Conservation (phyloP, 73 alveolate genomes). For the Symbiodinium pilosum region DNA sequence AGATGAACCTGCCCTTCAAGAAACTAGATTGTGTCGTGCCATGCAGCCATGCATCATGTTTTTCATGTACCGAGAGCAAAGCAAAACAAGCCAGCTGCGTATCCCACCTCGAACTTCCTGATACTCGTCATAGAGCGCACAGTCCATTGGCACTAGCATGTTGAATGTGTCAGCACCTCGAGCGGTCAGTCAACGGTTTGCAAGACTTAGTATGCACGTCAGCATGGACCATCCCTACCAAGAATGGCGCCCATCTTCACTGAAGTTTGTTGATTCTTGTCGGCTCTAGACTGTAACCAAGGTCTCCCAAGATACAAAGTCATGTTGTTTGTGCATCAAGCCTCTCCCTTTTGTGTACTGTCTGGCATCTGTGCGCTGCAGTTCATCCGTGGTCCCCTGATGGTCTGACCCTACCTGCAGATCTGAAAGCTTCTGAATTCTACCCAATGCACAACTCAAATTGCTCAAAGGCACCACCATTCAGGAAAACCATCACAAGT, state of each 20-base stretch:
- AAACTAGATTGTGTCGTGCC: background rate
- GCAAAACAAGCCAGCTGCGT: too few relatives aligned
- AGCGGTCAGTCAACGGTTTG: too few relatives aligned
- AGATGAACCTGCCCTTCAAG: background rate
- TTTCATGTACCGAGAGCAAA: background rate
- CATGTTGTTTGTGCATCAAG: too few relatives aligned
- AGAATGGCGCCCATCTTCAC: too few relatives aligned
- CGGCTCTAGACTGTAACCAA: too few relatives aligned
- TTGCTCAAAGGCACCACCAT: conserved; percentile 18
- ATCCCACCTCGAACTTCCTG: conserved; percentile 22
- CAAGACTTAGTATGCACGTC: background rate
- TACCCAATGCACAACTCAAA: too few relatives aligned
- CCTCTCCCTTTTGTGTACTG: too few relatives aligned
- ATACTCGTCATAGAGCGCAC: conserved; percentile 81
- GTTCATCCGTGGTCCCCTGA: too few relatives aligned
- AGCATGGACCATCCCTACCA: background rate
- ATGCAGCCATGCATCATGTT: background rate
- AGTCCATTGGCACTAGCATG: conserved; percentile 90
- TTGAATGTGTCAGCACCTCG: conserved; percentile 88
- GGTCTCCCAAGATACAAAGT: too few relatives aligned
- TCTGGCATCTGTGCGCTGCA: too few relatives aligned
- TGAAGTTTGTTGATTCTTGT: too few relatives aligned
- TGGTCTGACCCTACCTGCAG: too few relatives aligned
- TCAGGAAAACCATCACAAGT: conserved; percentile 61
- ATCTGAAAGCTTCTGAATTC: background rate